Evolutionary conservation across 192 early-diverging fungal species (phyloP), one percentile per base, ranked within the genome.

Genomic region (Gigaspora rosea): DNA sequence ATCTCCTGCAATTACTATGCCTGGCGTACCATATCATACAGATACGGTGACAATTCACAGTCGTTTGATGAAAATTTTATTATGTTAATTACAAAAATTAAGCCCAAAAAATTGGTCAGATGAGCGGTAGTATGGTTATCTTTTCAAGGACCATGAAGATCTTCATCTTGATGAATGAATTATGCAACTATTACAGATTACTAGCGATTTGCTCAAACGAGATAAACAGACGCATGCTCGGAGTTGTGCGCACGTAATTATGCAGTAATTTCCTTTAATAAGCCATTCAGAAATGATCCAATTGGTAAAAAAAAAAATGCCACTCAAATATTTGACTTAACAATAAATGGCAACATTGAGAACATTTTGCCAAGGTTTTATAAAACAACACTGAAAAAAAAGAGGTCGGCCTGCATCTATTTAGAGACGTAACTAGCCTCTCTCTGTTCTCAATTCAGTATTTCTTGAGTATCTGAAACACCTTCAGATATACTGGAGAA

Each of bases 81-180:
- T 8, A 80, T 22, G n/a, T 84, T 94, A 18, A 90, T 93, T 0
- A 94, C 94, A 58, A 98, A 98, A 79, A 98, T 95, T 2, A 92
- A 95, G 62, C 97, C 97, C 10, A 98, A 97, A 77, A 94, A 94
- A 64, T 76, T 98, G 78, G 10, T 79, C 87, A 41, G 82, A 93
- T 75, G 90, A 91, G 22, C 51, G 70, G 16, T 72, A 80, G 20
- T 86, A 92, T 83, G 71, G 89, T 20, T 99, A 93, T 65, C 82
- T 99, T 3, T 89, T 99, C 41, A 99, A 99, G 78, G 97, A 96
- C 2, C 82, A 90, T 49, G 97, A 99, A 81, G 95, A 98, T 82
- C 78, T 96, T 65, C 94, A 96, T 79, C 79, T 97, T 50, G 96
- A 99, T 76, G 94, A 98, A 77, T 85, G 94, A 49, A 90, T 96